Conservation (phyloP, 495 filamentous ascomycete genomes). For the Saxophila tyrrhenica region DNA sequence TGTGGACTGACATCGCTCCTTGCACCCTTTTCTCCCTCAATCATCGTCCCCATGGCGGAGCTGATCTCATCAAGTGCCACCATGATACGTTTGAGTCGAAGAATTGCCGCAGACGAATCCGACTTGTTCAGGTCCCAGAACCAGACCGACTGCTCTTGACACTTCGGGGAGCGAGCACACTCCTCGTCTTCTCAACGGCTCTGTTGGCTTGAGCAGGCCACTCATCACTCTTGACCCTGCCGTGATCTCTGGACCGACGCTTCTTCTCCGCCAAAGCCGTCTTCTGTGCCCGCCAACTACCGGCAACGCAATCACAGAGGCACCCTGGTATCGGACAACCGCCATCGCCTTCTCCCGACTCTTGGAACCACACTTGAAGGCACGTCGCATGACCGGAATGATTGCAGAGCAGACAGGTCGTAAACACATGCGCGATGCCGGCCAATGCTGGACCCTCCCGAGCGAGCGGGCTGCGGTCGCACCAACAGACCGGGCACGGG, state of each 20-base stretch:
- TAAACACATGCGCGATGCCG: conserved; percentile 17
- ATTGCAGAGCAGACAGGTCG: conserved; percentile 28
- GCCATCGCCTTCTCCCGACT: conserved; percentile 15
- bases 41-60: too few relatives aligned
- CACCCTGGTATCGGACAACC: conserved; percentile 30
- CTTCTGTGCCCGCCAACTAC: conserved; percentile 18
- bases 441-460: conserved; percentile 10
- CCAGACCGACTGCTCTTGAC: background rate
- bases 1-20: too few relatives aligned
- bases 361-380: conserved; percentile 24
- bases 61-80: too few relatives aligned
- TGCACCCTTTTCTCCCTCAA: too few relatives aligned
- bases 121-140: background rate
- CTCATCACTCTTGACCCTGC: conserved; percentile 8
- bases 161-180: background rate
- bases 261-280: conserved; percentile 11
- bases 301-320: conserved; percentile 26
- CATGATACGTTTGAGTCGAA: too few relatives aligned
- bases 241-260: background rate
- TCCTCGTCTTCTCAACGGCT: conserved; percentile 11
- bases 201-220: conserved; percentile 9
- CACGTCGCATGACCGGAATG: conserved; percentile 29
- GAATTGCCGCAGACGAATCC: too few relatives aligned
- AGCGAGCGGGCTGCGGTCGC: conserved; percentile 23
- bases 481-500: conserved; percentile 29